A percentile compares a stretch with the other conserved stretches of the same genome.
Evolutionary conservation across 257 asterid species (phyloP).

Genomic region (Solanum arcanum): DNA sequence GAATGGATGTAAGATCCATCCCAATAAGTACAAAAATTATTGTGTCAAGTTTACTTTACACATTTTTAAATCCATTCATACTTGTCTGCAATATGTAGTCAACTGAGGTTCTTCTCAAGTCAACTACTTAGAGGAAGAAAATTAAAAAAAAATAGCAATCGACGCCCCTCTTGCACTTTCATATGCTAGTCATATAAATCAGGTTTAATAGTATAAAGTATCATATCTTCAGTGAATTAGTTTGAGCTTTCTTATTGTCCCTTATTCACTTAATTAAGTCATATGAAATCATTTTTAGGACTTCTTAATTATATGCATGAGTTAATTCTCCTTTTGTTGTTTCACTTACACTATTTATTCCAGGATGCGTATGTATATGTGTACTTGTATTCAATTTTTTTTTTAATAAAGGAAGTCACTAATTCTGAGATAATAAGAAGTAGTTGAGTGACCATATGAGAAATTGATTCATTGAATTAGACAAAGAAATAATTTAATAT

Average conservation of each 20-base stretch:
- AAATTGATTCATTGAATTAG: neutral
- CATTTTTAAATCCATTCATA: too few species aligned
- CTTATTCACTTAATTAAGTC: neutral
- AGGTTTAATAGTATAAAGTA: too few species aligned
- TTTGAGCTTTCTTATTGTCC: neutral
- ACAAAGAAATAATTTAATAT: neutral
- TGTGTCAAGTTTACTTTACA: too few species aligned
- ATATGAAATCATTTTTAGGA: neutral
- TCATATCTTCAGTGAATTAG: too few species aligned
- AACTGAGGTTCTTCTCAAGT: too few species aligned
- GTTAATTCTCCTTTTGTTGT: neutral
- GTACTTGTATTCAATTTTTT: neutral
- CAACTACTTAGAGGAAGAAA: too few species aligned
- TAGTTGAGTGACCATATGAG: constrained; percentile 11
- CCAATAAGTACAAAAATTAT: too few species aligned
- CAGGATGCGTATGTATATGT: neutral
- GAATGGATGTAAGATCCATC: too few species aligned
- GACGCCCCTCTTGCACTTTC: too few species aligned
- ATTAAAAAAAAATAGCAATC: too few species aligned
- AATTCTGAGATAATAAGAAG: neutral
- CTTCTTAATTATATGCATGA: neutral
- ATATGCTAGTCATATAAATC: too few species aligned
- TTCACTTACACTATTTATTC: neutral
- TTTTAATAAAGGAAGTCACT: neutral
- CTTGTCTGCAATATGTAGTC: too few species aligned